These are phyloP conservation scores for Fomitopsis serialis DNA, from an alignment of 768 basidiomycete genomes.

Conservation along the genomic window DNA sequence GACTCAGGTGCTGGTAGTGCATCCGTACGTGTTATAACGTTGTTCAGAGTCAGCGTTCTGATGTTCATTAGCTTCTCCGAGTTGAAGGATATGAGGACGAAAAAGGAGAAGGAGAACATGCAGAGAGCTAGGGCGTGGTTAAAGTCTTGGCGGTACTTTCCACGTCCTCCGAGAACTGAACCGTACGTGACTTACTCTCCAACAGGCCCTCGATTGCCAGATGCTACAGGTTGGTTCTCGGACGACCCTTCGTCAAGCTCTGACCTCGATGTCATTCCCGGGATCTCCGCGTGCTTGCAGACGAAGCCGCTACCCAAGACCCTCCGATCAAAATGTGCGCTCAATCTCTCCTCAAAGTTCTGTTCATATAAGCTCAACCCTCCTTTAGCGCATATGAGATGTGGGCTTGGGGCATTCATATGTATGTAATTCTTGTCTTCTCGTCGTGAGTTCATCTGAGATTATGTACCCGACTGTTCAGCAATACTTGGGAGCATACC, in stretches of 20 bases:
- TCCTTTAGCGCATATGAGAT: conserved; percentile 26
- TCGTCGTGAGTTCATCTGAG: not conserved
- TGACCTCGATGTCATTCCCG: conserved; percentile 23
- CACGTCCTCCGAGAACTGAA: too few species aligned
- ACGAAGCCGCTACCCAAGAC: conserved; percentile 19
- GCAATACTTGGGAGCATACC: conserved; percentile 27
- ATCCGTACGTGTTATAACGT: conserved; percentile 20
- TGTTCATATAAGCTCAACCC: not conserved
- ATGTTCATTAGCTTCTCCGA: conserved; percentile 16
- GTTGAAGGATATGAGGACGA: conserved; percentile 21
- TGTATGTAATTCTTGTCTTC: conserved; percentile 16
- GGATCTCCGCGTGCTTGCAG: conserved; percentile 22
- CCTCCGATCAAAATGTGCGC: conserved; percentile 24
- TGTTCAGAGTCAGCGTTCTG: not conserved
- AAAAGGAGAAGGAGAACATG: conserved; percentile 13
- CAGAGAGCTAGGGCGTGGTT: conserved; percentile 22
- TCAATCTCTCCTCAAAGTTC: not conserved
- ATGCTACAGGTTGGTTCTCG: conserved; percentile 27
- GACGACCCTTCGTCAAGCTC: conserved; percentile 18
- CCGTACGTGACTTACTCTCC: not conserved
- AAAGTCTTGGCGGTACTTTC: conserved; percentile 15
- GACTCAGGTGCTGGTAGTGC: conserved; percentile 19
- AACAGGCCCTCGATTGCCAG: conserved; percentile 19
- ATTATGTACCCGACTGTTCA: too few species aligned
- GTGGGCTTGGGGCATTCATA: conserved; percentile 28